Conservation (phyloP, 2,329 filamentous ascomycete species). For the Ophiostoma australiae region DNA sequence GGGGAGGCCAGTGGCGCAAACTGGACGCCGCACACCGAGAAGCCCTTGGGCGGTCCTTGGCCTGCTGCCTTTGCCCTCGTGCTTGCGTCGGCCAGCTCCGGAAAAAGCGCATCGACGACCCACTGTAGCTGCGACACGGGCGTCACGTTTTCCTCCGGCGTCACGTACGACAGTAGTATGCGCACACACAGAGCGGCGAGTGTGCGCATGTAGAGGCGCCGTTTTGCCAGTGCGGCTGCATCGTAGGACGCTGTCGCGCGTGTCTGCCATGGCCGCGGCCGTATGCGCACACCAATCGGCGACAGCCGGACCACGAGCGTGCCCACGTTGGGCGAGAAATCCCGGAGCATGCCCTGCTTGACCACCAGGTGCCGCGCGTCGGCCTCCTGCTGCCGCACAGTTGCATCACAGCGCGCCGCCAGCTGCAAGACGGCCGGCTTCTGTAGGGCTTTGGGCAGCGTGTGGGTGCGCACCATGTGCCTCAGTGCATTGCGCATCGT, state of each 20-base stretch:
- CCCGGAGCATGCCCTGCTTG: conserved; percentile 42
- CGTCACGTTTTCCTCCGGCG: conserved; percentile 44
- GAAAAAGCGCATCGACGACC: conserved; percentile 47
- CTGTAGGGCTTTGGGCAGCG: conserved; percentile 65
- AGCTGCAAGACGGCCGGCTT: conserved; percentile 60
- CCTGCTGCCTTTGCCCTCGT: neutral
- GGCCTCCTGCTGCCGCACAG: conserved; percentile 42
- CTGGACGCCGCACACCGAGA: conserved; percentile 46
- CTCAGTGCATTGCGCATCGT: conserved; percentile 79
- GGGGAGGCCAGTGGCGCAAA: conserved; percentile 38
- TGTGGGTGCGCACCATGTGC: conserved; percentile 51
- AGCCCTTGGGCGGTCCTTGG: conserved; percentile 32
- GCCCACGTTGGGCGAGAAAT: conserved; percentile 46
- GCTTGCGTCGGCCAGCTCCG: conserved; percentile 36
- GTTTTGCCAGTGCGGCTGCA: conserved; percentile 29
- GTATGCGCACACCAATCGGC: conserved; percentile 27
- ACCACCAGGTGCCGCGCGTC: conserved; percentile 53
- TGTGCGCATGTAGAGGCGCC: conserved; percentile 38
- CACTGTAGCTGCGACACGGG: conserved; percentile 43
- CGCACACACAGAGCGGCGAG: conserved; percentile 46
- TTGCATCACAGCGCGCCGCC: conserved; percentile 47
- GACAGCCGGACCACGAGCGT: conserved; percentile 47
- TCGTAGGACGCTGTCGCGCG: conserved; percentile 12
- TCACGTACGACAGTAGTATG: conserved; percentile 47
- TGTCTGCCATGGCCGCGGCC: conserved; percentile 9